Base-by-base conservation (phyloP, 139 green algal genomes). In the Chlamydomonas incerta region DNA sequence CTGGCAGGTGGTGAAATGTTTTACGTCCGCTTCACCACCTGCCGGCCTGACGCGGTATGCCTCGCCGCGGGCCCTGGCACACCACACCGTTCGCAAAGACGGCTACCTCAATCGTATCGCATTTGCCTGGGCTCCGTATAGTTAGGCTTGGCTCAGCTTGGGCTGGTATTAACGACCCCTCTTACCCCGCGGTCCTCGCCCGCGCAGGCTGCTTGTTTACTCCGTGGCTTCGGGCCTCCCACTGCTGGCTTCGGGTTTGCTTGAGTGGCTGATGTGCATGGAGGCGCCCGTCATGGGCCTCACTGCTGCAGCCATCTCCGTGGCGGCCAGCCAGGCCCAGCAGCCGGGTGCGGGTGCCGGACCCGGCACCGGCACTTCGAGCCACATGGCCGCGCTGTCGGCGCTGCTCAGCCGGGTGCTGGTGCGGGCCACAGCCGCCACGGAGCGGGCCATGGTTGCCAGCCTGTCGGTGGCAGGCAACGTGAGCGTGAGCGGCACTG, bases 211-310 rank as follows among this genome's bases (percentile, higher is more conserved):
- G 52, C 68, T 86, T 24, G 33, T 35, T 0, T 79, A 46, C 55
- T 28, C 52, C 0, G 29, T 41, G 0, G 67, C 68, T 0, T 47
- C 68, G 4, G 80, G 80, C 1, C 55, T 79, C 0, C 31, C 33
- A 0, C 26, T 47, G 20, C 62, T 86, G 17, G 37, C 80, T 24
- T 34, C 26, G 6, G 52, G 55, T 0, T 68, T 86, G 13, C 34
- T 86, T 34, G 55, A 79, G 28, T 79, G 52, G 68, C 57, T 86
- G 34, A 33, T 79, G 50, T 34, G 3, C 26, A 33, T 72, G 55
- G 34, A 71, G 52, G 66, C 33, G 10, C 63, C 63, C 13, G 63
- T 29, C 6, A 13, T 70, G 63, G n/a, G n/a, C 26, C 29, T 37
- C 29, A 17, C 2, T 3, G 17, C 70, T 24, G 37, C 37, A 14